Evolutionary conservation across 441 rosid genomes (phyloP).

Genomic region (Gossypium lobatum): DNA sequence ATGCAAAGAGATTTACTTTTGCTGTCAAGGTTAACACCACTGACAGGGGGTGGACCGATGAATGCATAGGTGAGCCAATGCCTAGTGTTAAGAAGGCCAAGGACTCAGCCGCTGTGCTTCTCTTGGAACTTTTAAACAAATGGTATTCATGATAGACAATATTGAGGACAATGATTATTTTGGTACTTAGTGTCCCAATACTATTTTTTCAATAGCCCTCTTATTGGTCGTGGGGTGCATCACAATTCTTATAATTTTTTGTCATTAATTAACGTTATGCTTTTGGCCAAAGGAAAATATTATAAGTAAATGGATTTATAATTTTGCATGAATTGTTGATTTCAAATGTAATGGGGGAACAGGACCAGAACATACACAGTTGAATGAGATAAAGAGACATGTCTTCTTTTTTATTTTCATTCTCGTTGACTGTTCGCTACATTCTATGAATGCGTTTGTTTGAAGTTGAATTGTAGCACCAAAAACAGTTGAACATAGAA

Average conservation of each 20-base stretch:
- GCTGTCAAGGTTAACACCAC: slow-evolving; percentile 85
- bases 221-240: neutral
- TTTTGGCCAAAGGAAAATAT: neutral
- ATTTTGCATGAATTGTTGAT: neutral
- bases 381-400: neutral
- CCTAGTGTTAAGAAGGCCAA: slow-evolving; percentile 97
- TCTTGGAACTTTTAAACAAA: slow-evolving; percentile 66
- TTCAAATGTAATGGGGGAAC: no score
- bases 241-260: neutral
- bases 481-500: neutral
- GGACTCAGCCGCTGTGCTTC: slow-evolving; percentile 89
- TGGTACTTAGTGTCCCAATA: neutral
- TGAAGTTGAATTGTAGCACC: neutral
- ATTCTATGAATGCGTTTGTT: neutral
- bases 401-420: neutral
- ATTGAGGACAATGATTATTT: neutral
- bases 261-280: neutral
- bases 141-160: slow-evolving; percentile 30
- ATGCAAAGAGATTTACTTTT: slow-evolving; percentile 89
- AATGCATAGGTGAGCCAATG: slow-evolving; percentile 96
- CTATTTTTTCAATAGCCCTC: neutral
- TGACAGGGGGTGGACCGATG: slow-evolving; percentile 91
- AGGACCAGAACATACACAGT: no score
- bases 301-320: neutral
- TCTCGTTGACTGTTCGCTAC: neutral